Base-by-base conservation (phyloP, 129 eudicot genomes). In the Flaveria brownii region DNA sequence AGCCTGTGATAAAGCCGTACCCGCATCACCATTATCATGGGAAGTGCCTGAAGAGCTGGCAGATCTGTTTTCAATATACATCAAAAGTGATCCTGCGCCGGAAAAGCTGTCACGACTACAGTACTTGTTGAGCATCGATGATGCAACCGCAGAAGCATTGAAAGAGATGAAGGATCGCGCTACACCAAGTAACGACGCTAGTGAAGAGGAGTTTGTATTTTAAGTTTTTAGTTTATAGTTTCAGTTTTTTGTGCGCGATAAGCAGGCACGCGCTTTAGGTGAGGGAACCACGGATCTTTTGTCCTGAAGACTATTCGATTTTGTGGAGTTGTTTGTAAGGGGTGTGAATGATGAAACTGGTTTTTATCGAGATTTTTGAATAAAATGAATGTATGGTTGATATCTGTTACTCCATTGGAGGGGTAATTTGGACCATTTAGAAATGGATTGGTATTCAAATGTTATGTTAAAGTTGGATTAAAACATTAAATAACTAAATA, bases 1-100 rank as follows among this genome's bases (percentile, higher is more conserved):
- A 82, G 97, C 99, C 6, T 95, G 97, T 60, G 99, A 95, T 83
- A 91, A 95, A 85, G 99, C 99, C 59, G 96, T 91, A 51, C 87
- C 90, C 6, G 78, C 97, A 13, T 81, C 85, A 20, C 96, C 99
- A 16, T 47, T 91, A 63, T 89, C 99, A 22, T 95, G 99, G 99
- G 97, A 91, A 77, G 87, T 80, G 71, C 87, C 89, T 0, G 96
- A 83, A 76, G 99, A 95, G 73, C 80, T 95, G 26, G 70, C 86
- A 0, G 97, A 95, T 79, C 87, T 95, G 11, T 95, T 77, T 81
- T 68, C 80, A 26, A 73, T 83, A 20, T 95, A 91, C 72, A 41
- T 88, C 56, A 91, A 85, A 78, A 89, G 87, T 18, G 88, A 91
- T 4, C 83, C 96, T 1, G 81, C 72, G 0, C 78, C 97, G 0